These are phyloP conservation scores for Aquilaria malaccensis DNA, from an alignment of 345 rosid species.

Conservation along the genomic window DNA sequence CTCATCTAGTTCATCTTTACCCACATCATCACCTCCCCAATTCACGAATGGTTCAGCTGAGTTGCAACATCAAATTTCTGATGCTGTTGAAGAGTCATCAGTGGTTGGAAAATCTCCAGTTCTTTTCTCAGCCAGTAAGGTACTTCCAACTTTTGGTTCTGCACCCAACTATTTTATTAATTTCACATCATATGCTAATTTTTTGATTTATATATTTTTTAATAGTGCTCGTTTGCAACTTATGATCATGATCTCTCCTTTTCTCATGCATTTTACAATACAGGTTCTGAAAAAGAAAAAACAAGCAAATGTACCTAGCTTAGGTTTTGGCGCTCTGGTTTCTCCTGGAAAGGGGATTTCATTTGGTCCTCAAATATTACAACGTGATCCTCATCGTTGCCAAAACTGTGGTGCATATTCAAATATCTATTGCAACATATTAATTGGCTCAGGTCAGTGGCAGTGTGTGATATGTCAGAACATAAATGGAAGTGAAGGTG, in stretches of 20 bases:
- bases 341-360: slow-evolving; percentile 60
- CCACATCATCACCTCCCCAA: slow-evolving; percentile 71
- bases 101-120: slow-evolving; percentile 44
- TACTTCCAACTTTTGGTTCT: slow-evolving; percentile 20
- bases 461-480: slow-evolving; percentile 75
- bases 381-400: slow-evolving; percentile 90
- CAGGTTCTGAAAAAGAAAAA: slow-evolving; percentile 89
- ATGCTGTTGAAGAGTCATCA: slow-evolving; percentile 42
- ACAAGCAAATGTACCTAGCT: slow-evolving; percentile 77
- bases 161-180: not conserved
- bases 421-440: slow-evolving; percentile 70
- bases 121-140: slow-evolving; percentile 81
- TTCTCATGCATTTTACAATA: not conserved
- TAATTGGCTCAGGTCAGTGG: slow-evolving; percentile 96
- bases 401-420: slow-evolving; percentile 86
- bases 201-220: not conserved
- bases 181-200: not conserved
- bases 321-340: slow-evolving; percentile 93
- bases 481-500: slow-evolving; percentile 82
- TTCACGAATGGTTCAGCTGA: slow-evolving; percentile 64
- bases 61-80: slow-evolving; percentile 44
- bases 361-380: slow-evolving; percentile 68
- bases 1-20: slow-evolving; percentile 67
- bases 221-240: not conserved
- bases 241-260: not conserved